These are phyloP conservation scores for Phalaenopsis equestris DNA, from an alignment of 106 monocot species.

Conservation along the genomic window DNA sequence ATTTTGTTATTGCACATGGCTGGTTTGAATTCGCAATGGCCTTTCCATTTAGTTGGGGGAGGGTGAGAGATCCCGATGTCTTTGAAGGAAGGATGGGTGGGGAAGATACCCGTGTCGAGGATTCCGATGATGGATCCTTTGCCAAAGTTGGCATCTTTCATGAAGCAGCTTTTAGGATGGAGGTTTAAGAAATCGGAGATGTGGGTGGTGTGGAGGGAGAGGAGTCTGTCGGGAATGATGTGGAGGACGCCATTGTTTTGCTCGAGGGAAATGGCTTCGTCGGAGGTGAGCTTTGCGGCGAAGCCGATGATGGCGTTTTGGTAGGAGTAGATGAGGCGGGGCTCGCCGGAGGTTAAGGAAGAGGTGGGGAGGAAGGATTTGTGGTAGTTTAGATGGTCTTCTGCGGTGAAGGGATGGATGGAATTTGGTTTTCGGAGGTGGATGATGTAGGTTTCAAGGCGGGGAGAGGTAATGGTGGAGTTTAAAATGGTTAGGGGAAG, in stretches of 20 bases:
- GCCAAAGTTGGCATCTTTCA: not conserved
- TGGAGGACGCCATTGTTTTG: slow-evolving; percentile 6
- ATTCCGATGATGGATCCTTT: slow-evolving; percentile 13
- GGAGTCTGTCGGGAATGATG: not conserved
- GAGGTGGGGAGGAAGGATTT: slow-evolving; percentile 14
- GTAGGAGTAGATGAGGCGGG: slow-evolving; percentile 18
- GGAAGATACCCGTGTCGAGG: slow-evolving; percentile 4
- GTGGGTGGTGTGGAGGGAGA: slow-evolving; percentile 18
- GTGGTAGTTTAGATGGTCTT: slow-evolving; percentile 7
- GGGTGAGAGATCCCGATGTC: slow-evolving; percentile 8
- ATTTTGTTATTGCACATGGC: slow-evolving; percentile 37
- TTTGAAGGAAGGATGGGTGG: slow-evolving; percentile 11
- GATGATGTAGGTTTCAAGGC: slow-evolving; percentile 17
- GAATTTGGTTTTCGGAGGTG: not conserved
- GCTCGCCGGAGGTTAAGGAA: slow-evolving; percentile 8
- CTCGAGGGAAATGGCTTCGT: slow-evolving; percentile 9
- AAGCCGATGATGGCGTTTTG: slow-evolving; percentile 12
- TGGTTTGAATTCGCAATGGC: slow-evolving; percentile 17
- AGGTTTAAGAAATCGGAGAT: slow-evolving; percentile 8
- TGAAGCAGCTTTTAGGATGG: slow-evolving; percentile 1
- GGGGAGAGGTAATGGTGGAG: not conserved
- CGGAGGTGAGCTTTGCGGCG: slow-evolving; percentile 11
- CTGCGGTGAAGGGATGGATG: not conserved
- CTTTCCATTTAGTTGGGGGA: slow-evolving; percentile 28
- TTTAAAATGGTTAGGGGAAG: not conserved